Evolutionary conservation across 73 alveolate genomes (phyloP).

Genomic region (Breviolum minutum): DNA sequence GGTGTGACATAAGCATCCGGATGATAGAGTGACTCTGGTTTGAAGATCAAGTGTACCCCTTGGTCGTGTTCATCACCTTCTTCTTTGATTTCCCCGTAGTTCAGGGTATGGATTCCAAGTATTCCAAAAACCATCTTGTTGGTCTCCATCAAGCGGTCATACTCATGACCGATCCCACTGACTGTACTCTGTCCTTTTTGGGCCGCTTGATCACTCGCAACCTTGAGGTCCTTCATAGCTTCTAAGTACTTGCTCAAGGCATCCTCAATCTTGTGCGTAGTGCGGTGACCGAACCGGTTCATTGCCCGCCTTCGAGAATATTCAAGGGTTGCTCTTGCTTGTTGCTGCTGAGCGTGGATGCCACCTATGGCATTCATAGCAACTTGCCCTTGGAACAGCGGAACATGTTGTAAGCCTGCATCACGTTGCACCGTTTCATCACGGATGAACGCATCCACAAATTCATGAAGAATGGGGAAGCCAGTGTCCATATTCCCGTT

Average conservation of each 20-base stretch:
- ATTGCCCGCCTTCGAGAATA: background rate
- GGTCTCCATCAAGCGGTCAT: conserved; percentile 68
- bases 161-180: conserved; percentile 56
- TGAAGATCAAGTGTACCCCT: conserved; percentile 49
- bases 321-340: background rate
- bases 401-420: background rate
- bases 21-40: conserved; percentile 38
- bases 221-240: conserved; percentile 3
- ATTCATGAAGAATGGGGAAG: conserved; percentile 23
- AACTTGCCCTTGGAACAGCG: conserved; percentile 24
- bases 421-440: conserved; percentile 14
- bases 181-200: background rate
- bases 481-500: background rate
- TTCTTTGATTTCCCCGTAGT: background rate
- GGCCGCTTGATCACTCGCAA: conserved; percentile 1
- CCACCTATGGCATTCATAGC: conserved; percentile 44
- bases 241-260: background rate
- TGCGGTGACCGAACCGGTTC: background rate
- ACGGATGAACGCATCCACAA: conserved; percentile 13
- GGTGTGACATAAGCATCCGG: conserved; percentile 54
- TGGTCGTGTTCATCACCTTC: conserved; percentile 54
- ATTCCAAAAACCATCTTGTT: conserved; percentile 70
- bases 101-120: conserved; percentile 48
- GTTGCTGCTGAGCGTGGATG: background rate
- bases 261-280: background rate